A percentile compares a stretch with the other conserved stretches of the same genome.
phyloP scores from a whole-genome alignment of 2,329 filamentous ascomycete species.

The Aspergillus versicolor region DNA sequence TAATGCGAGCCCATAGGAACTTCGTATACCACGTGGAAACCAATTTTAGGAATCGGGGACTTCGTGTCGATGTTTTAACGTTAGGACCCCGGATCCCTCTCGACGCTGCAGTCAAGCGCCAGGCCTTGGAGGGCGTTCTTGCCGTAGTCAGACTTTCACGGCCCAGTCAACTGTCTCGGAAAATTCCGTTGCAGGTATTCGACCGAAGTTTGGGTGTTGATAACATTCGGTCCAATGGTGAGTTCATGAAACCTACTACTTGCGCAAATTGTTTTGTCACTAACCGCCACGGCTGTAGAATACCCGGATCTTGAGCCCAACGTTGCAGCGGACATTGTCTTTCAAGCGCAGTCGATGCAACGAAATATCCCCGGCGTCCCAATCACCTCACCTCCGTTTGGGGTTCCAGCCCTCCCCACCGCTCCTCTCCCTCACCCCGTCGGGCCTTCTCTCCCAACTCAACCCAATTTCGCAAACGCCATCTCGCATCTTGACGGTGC shows the following conservation, averaged over 20 bases:
- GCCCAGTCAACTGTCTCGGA: slow-evolving; percentile 66
- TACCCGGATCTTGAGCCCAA: slow-evolving; percentile 79
- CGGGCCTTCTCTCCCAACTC: slow-evolving; percentile 35
- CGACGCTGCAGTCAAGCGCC: slow-evolving; percentile 75
- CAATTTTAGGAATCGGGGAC: slow-evolving; percentile 67
- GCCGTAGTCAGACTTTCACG: slow-evolving; percentile 77
- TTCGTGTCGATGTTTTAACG: slow-evolving; percentile 77
- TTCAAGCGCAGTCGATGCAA: slow-evolving; percentile 53
- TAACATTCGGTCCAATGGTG: slow-evolving; percentile 75
- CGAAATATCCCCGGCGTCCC: slow-evolving; percentile 36
- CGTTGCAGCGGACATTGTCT: slow-evolving; percentile 77
- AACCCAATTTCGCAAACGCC: slow-evolving; percentile 60
- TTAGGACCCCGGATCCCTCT: slow-evolving; percentile 75
- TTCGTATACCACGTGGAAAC: slow-evolving; percentile 82
- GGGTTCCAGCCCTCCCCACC: slow-evolving; percentile 34
- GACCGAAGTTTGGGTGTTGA: slow-evolving; percentile 72
- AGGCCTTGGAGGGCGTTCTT: slow-evolving; percentile 84
- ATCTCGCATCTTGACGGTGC: slow-evolving; percentile 68
- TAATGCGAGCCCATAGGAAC: slow-evolving; percentile 49
- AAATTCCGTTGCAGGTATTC: slow-evolving; percentile 81
- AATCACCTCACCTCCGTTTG: slow-evolving; percentile 36
- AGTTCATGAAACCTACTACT: slow-evolving; percentile 18
- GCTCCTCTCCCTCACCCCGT: slow-evolving; percentile 32
- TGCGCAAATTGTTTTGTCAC: not conserved
- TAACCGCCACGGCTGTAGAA: slow-evolving; percentile 48